A percentile compares a stretch with the other conserved stretches of the same genome.
These are phyloP conservation scores for Xanthoconium purpureum DNA, from an alignment of 768 basidiomycete species.

Conservation along the genomic window DNA sequence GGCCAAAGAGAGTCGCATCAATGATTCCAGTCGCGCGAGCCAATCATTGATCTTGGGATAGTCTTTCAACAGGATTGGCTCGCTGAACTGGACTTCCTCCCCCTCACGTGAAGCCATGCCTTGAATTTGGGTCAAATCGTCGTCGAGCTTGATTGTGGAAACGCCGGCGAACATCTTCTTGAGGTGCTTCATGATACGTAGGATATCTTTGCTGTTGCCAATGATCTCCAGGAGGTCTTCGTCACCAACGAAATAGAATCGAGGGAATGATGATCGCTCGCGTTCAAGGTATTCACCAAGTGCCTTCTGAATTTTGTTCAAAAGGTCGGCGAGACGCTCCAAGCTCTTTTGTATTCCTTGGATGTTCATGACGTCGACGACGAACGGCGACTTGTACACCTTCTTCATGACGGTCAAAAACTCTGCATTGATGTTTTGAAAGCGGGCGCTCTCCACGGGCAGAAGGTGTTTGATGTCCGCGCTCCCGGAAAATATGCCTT, in stretches of 20 bases:
- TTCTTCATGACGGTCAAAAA: conserved; percentile 99
- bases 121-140: conserved; percentile 82
- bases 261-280: conserved; percentile 95
- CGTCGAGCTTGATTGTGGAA: conserved; percentile 82
- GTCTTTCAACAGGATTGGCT: conserved; percentile 84
- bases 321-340: conserved; percentile 91
- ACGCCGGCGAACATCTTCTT: conserved; percentile 99
- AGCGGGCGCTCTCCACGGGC: conserved; percentile 95
- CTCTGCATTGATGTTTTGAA: conserved; percentile 97
- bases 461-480: conserved; percentile 99
- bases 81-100: conserved; percentile 83
- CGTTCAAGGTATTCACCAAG: conserved; percentile 98
- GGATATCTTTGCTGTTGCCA: conserved; percentile 98
- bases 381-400: conserved; percentile 98
- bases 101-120: conserved; percentile 96
- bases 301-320: conserved; percentile 99
- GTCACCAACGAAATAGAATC: conserved; percentile 99
- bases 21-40: conserved; percentile 86
- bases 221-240: conserved; percentile 98
- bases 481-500: conserved; percentile 99
- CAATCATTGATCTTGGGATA: conserved; percentile 99
- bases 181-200: conserved; percentile 97
- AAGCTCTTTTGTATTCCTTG: conserved; percentile 94
- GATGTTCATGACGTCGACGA: conserved; percentile 95
- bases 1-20: conserved; percentile 91